Evolutionary conservation across 2,329 filamentous ascomycete species (phyloP).

Genomic region (Penicillium sp.): DNA sequence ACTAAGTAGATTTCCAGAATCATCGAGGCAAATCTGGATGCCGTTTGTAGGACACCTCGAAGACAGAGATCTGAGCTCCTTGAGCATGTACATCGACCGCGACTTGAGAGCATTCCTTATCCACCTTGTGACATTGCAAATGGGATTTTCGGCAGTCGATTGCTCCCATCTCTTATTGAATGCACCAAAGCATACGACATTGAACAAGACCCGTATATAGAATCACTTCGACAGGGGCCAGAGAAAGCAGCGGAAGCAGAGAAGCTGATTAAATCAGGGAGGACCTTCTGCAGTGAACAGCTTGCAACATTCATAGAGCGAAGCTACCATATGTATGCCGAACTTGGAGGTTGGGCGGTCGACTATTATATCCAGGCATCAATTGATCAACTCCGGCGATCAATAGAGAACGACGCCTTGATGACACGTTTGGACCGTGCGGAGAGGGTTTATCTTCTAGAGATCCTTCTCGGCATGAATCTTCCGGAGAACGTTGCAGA

Average conservation of each 20-base stretch:
- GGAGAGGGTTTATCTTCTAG: constrained; percentile 56
- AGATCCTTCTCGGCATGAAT: constrained; percentile 36
- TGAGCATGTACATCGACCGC: constrained; percentile 67
- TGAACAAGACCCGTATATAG: constrained; percentile 62
- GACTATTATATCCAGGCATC: constrained; percentile 65
- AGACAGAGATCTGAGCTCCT: constrained; percentile 69
- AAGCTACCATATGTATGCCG: constrained; percentile 52
- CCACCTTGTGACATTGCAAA: neutral
- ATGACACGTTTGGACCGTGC: constrained; percentile 55
- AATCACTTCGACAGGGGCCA: constrained; percentile 48
- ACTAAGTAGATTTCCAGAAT: constrained; percentile 31
- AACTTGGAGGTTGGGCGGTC: constrained; percentile 69
- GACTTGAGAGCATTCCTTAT: constrained; percentile 33
- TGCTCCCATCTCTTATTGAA: constrained; percentile 49
- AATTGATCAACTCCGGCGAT: constrained; percentile 40
- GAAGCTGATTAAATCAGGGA: constrained; percentile 31
- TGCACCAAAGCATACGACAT: constrained; percentile 56
- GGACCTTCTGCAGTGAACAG: constrained; percentile 53
- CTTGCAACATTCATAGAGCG: constrained; percentile 58
- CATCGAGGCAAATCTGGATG: constrained; percentile 71
- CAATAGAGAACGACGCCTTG: constrained; percentile 29
- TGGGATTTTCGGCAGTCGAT: constrained; percentile 1
- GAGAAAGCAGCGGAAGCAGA: constrained; percentile 35
- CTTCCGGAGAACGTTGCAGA: constrained; percentile 19
- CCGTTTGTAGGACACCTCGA: constrained; percentile 69